Percentiles rank a stretch among this genome's conserved stretches.
These are phyloP conservation scores for Tetrahymena thermophila DNA, from an alignment of 73 alveolate species.

Conservation along the genomic window DNA sequence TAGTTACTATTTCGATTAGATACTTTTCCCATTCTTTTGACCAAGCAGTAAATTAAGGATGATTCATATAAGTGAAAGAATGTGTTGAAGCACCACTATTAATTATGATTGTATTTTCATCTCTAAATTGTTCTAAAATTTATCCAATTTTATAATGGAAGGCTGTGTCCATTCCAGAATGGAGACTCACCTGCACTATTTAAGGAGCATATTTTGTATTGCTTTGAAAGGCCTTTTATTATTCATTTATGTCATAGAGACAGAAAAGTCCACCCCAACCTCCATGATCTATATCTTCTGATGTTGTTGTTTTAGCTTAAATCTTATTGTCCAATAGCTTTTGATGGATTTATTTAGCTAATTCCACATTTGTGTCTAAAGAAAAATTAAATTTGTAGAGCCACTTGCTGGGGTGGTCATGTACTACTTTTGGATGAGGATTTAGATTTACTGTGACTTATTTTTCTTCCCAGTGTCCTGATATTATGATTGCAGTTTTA, in stretches of 20 bases:
- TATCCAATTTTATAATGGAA: neutral
- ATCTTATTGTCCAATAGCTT: neutral
- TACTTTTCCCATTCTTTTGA: neutral
- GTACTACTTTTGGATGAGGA: neutral
- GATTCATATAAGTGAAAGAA: neutral
- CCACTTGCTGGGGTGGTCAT: neutral
- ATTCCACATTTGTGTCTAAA: neutral
- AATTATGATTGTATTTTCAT: neutral
- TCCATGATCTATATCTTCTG: neutral
- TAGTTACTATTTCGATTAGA: neutral
- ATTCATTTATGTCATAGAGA: neutral
- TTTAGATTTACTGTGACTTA: neutral
- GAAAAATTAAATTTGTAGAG: neutral
- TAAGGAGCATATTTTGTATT: neutral
- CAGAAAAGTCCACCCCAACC: slow-evolving; percentile 2
- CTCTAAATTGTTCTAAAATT: neutral
- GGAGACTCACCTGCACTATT: neutral
- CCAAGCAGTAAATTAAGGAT: neutral
- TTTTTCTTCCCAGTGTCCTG: neutral
- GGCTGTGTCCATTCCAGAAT: neutral
- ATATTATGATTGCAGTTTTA: neutral
- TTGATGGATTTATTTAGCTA: neutral
- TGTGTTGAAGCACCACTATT: neutral
- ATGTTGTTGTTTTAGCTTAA: neutral
- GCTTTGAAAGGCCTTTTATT: neutral